Conservation (phyloP, 805 yeast species). For the Lipomyces starkeyi region DNA sequence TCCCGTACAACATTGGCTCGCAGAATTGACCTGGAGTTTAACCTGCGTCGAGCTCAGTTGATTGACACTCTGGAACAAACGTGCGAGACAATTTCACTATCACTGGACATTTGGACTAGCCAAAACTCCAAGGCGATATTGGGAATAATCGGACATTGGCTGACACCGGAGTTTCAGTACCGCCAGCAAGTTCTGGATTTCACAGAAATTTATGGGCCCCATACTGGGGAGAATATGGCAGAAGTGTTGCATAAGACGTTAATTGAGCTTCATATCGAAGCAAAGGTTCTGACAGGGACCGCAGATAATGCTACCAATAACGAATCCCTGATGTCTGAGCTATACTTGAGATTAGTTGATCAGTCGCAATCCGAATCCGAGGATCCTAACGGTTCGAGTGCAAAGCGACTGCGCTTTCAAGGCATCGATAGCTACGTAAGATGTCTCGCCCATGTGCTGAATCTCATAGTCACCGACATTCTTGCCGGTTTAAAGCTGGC, state of each 20-base stretch:
- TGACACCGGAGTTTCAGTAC: too few species aligned
- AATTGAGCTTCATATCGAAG: conserved; percentile 2
- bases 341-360: conserved; percentile 1
- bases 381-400: conserved; percentile 5
- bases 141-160: too few species aligned
- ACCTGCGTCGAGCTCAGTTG: too few species aligned
- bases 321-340: conserved; percentile 13
- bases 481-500: conserved; percentile 7
- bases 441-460: too few species aligned
- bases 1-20: too few species aligned
- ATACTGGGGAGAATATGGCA: conserved; percentile 10
- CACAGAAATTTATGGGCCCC: conserved; percentile 3
- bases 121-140: too few species aligned
- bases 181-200: conserved; percentile 15
- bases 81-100: too few species aligned
- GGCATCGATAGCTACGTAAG: conserved; percentile 2
- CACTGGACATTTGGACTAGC: too few species aligned
- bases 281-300: conserved; percentile 2
- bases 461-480: conserved; percentile 1
- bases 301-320: conserved; percentile 8
- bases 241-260: background rate
- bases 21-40: too few species aligned
- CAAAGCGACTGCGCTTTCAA: conserved; percentile 9
- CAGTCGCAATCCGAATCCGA: conserved; percentile 4
- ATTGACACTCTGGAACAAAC: too few species aligned